Conservation (phyloP, 2,329 filamentous ascomycete genomes). For the Arthrobotrys conoides region DNA sequence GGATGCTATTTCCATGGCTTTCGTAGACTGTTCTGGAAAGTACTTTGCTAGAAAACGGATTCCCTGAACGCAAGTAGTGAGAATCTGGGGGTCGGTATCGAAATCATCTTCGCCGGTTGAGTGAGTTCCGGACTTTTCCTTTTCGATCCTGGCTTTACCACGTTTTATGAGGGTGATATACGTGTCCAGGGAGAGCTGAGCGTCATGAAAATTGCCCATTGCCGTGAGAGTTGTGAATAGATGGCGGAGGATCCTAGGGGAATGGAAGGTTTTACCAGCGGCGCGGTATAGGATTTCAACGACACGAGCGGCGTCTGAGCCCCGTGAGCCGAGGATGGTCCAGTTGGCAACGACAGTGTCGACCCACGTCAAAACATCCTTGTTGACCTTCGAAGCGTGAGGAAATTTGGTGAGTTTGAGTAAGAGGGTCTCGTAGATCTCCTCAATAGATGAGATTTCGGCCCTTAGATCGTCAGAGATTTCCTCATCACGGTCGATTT, state of each 20-base stretch:
- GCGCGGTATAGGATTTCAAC: slow-evolving; percentile 91
- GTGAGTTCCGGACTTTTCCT: slow-evolving; percentile 78
- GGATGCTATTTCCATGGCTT: slow-evolving; percentile 78
- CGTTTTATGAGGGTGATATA: slow-evolving; percentile 90
- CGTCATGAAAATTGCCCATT: slow-evolving; percentile 90
- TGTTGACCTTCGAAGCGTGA: slow-evolving; percentile 81
- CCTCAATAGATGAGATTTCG: slow-evolving; percentile 84
- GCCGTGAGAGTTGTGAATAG: slow-evolving; percentile 90
- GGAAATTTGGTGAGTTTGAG: slow-evolving; percentile 86
- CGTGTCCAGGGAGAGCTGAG: slow-evolving; percentile 89
- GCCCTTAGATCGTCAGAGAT: slow-evolving; percentile 76
- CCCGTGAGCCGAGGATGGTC: slow-evolving; percentile 82
- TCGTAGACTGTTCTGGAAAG: slow-evolving; percentile 83
- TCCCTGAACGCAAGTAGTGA: slow-evolving; percentile 84
- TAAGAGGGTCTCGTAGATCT: slow-evolving; percentile 82
- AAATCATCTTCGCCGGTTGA: slow-evolving; percentile 79
- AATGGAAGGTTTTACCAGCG: slow-evolving; percentile 94
- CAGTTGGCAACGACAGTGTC: slow-evolving; percentile 86
- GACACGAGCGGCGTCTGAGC: slow-evolving; percentile 70
- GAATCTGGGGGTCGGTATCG: slow-evolving; percentile 82
- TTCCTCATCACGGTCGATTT: slow-evolving; percentile 61
- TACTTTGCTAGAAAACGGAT: slow-evolving; percentile 86
- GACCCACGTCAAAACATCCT: slow-evolving; percentile 85
- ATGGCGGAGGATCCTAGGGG: slow-evolving; percentile 85
- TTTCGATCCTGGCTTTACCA: slow-evolving; percentile 85